Conservation (phyloP, 179 eudicot species). For the Vitellaria paradoxa region DNA sequence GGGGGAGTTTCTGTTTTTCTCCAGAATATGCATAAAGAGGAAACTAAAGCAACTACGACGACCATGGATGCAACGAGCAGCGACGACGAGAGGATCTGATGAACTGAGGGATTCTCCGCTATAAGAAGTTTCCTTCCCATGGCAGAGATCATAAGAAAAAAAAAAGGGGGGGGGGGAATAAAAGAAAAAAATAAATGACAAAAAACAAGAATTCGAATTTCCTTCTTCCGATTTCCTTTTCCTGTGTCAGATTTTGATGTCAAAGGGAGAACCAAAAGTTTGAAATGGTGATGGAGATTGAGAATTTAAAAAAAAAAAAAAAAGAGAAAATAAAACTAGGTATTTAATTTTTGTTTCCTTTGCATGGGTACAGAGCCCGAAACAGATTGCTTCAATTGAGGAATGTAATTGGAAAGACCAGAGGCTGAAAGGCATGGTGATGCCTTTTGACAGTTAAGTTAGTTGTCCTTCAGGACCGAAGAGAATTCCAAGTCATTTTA, state of each 20-base stretch:
- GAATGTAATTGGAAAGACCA: not conserved
- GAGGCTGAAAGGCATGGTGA: slow-evolving; percentile 9
- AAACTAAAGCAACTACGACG: slow-evolving; percentile 34
- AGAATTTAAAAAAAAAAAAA: not conserved
- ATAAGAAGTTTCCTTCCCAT: slow-evolving; percentile 59
- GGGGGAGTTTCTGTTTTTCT: slow-evolving; percentile 18
- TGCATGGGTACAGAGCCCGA: not conserved
- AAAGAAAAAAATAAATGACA: too few relatives aligned
- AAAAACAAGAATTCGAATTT: not conserved
- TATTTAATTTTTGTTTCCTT: not conserved
- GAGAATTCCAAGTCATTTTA: not conserved
- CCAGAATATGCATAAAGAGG: slow-evolving; percentile 44
- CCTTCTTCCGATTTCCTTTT: not conserved
- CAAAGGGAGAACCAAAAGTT: not conserved
- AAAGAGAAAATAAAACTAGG: too few relatives aligned
- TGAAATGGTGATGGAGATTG: not conserved
- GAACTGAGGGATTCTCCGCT: slow-evolving; percentile 20
- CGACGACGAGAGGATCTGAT: slow-evolving; percentile 18
- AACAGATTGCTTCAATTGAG: slow-evolving; percentile 28
- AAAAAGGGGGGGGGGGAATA: slow-evolving; percentile 11
- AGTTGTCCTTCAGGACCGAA: slow-evolving; percentile 4
- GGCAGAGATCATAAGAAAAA: slow-evolving; percentile 13
- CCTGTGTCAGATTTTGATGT: not conserved
- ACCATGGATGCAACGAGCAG: slow-evolving; percentile 32
- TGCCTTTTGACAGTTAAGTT: slow-evolving; percentile 16